Evolutionary conservation across 768 basidiomycete genomes (phyloP).

Genomic region (Xerocomus brunneocitrinus): DNA sequence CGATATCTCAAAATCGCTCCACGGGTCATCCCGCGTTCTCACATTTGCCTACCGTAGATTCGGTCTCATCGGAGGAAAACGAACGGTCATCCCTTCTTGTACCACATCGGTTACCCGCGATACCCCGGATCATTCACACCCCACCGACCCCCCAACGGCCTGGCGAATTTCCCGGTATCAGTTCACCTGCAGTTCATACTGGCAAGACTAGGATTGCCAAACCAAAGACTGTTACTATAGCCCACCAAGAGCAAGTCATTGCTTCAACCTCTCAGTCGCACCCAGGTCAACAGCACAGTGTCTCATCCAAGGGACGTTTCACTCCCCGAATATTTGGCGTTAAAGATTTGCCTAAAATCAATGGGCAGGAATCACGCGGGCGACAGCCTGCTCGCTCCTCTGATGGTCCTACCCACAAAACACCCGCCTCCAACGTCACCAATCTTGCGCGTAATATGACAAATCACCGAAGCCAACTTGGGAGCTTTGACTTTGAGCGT

Average conservation of each 20-base stretch:
- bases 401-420: constrained; percentile 6
- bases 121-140: constrained; percentile 34
- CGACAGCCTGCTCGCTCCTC: constrained; percentile 9
- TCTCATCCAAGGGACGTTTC: constrained; percentile 24
- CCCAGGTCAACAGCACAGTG: neutral
- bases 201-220: constrained; percentile 7
- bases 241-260: constrained; percentile 26
- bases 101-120: constrained; percentile 20
- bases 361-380: constrained; percentile 26
- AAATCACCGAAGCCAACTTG: constrained; percentile 53
- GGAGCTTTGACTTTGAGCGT: constrained; percentile 74
- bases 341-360: constrained; percentile 22
- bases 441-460: constrained; percentile 26
- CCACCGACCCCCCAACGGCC: constrained; percentile 34
- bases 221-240: constrained; percentile 13
- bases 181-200: constrained; percentile 9
- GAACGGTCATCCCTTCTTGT: constrained; percentile 27
- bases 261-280: constrained; percentile 23
- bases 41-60: constrained; percentile 26
- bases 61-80: constrained; percentile 22
- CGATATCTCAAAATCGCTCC: constrained; percentile 10
- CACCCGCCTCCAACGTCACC: constrained; percentile 3
- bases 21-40: constrained; percentile 3
- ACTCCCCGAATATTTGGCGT: constrained; percentile 28
- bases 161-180: constrained; percentile 9